Evolutionary conservation across 2,329 filamentous ascomycete species (phyloP), one percentile per base, ranked within the genome.

Genomic region (Colletotrichum lentis): DNA sequence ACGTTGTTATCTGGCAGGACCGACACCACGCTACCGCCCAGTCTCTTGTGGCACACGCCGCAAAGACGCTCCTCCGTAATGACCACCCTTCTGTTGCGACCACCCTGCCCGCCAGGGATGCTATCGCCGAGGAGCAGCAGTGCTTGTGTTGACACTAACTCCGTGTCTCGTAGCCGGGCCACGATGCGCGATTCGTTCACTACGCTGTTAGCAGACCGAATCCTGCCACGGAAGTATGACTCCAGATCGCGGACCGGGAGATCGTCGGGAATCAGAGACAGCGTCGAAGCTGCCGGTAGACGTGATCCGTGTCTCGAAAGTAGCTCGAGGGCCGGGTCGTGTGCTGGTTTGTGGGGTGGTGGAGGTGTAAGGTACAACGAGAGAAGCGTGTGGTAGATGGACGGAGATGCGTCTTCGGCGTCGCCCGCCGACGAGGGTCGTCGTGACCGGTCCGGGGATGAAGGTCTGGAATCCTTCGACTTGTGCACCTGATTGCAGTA

Each of bases 291-390:
- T 0, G 96, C 94, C 0, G 96, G 95, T 6, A 99, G 87, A 12
- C 96, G 91, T 12, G 95, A 93, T 55, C 96, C 96, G 76, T 99
- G 96, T 73, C 92, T 92, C 50, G 92, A 94, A n/a, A 99, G 88
- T 20, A 99, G 87, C 39, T 91, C 88, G 6, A 99, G 85, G 0
- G 96, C 96, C 1, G 95, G 93, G 1, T 85, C 85, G 76, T 94
- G 91, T 71, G 91, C 91, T 10, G 90, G 87, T 67, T 88, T 80
- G 73, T 96, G 86, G 0, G 91, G 90, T 11, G 89, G 82, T 1
- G 92, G 90, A 0, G 96, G 96, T 2, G 89, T 89, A 3, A 99
- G 86, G 77, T 98, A 99, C 2, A 99, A 86, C 1, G 93, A 92
- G 11, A 99, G 86, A 3, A 99, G 87, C 7, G 90, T 95, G 74